Evolutionary conservation across 495 filamentous ascomycete species (phyloP).

Genomic region (Daldinia concentrica): DNA sequence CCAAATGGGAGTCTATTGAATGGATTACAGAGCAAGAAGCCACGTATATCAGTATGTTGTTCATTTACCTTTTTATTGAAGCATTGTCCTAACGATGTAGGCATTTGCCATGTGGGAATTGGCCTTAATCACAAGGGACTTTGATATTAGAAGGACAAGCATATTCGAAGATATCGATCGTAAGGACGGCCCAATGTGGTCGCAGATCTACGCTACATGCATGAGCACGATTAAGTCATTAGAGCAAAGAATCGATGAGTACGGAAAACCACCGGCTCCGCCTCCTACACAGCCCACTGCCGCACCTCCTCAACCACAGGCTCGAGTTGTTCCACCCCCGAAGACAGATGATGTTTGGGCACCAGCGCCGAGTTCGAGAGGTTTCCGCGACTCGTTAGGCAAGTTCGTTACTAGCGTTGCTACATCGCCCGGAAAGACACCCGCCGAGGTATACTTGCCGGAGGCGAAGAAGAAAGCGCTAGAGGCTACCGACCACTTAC

Average conservation of each 20-base stretch:
- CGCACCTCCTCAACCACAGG: slow-evolving; percentile 42
- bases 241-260: slow-evolving; percentile 68
- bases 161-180: slow-evolving; percentile 94
- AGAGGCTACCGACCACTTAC: slow-evolving; percentile 52
- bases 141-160: slow-evolving; percentile 74
- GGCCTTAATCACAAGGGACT: slow-evolving; percentile 76
- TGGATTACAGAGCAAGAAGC: slow-evolving; percentile 80
- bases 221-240: slow-evolving; percentile 72
- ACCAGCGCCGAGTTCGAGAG: slow-evolving; percentile 15
- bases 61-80: not conserved
- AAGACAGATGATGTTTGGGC: slow-evolving; percentile 51
- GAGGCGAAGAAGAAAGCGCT: slow-evolving; percentile 50
- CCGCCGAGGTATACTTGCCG: slow-evolving; percentile 52
- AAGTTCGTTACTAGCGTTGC: slow-evolving; percentile 66
- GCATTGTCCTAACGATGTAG: slow-evolving; percentile 51
- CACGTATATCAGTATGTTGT: slow-evolving; percentile 55
- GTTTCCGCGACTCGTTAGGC: slow-evolving; percentile 54
- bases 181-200: slow-evolving; percentile 78
- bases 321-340: slow-evolving; percentile 44
- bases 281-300: slow-evolving; percentile 43
- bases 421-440: slow-evolving; percentile 66
- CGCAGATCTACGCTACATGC: slow-evolving; percentile 75
- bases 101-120: slow-evolving; percentile 94
- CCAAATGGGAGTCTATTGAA: slow-evolving; percentile 90
- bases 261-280: slow-evolving; percentile 58